phyloP scores from a whole-genome alignment of 345 rosid genomes.

The Aegle marmelos region DNA sequence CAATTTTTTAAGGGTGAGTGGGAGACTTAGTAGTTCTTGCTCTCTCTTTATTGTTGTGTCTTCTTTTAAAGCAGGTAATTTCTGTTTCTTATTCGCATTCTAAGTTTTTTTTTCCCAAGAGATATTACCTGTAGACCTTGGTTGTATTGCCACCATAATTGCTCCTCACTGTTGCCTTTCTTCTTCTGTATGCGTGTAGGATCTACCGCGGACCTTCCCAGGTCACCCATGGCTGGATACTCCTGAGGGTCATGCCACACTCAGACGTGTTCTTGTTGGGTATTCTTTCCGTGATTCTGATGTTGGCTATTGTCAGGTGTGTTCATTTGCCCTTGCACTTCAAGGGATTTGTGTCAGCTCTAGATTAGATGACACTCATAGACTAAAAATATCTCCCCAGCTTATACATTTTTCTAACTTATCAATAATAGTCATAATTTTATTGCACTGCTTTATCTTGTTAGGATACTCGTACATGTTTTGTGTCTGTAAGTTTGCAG shows the following conservation, averaged over 20 bases:
- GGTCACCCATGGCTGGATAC: conserved; percentile 99
- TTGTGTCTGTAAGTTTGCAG: not conserved
- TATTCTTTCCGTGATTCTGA: conserved; percentile 99
- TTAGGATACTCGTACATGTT: not conserved
- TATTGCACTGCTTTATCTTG: not conserved
- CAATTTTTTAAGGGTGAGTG: not conserved
- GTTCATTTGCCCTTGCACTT: conserved; percentile 11
- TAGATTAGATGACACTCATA: not conserved
- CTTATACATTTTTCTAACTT: not conserved
- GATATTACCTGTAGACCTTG: not conserved
- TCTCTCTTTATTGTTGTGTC: not conserved
- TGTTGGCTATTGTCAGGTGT: conserved; percentile 99
- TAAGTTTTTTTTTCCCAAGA: not conserved
- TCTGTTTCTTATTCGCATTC: no score
- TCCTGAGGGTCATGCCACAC: conserved; percentile 91
- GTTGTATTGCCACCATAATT: conserved; percentile 7
- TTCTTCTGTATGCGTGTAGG: conserved; percentile 46
- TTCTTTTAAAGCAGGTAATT: not conserved
- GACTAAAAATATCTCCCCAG: not conserved
- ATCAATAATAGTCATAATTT: not conserved
- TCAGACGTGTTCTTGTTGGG: conserved; percentile 90
- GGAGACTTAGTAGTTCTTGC: not conserved
- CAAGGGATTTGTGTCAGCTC: not conserved
- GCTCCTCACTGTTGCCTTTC: not conserved
- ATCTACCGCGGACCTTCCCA: conserved; percentile 95